Percentiles rank a stretch among this genome's conserved stretches.
Evolutionary conservation across 2,329 filamentous ascomycete genomes (phyloP).

Genomic region (Cadophora luteo-olivacea): DNA sequence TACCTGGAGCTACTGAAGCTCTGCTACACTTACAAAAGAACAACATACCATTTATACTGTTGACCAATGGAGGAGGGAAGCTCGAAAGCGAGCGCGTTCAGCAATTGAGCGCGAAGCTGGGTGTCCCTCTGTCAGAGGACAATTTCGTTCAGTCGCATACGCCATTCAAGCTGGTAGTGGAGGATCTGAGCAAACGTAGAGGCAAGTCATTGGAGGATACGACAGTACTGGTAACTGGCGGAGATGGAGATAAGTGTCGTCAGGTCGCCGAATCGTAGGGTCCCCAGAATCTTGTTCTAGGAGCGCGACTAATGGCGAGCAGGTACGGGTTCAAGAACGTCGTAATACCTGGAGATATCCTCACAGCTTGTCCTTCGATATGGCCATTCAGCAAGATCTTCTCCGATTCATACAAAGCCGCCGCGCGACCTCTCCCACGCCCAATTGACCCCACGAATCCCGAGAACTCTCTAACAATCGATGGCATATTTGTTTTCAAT

Average conservation of each 20-base stretch:
- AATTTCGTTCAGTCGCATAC: conserved; percentile 92
- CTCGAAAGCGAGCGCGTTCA: conserved; percentile 75
- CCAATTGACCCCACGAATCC: conserved; percentile 52
- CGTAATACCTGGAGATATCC: conserved; percentile 84
- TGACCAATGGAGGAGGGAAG: conserved; percentile 95
- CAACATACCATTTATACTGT: conserved; percentile 86
- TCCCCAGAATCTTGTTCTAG: background rate
- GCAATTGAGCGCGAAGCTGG: conserved; percentile 71
- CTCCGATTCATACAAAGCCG: conserved; percentile 63
- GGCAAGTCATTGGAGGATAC: conserved; percentile 58
- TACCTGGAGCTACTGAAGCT: conserved; percentile 78
- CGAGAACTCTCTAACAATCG: conserved; percentile 70
- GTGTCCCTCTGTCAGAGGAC: conserved; percentile 66
- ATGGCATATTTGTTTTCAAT: conserved; percentile 93
- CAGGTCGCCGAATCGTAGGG: conserved; percentile 68
- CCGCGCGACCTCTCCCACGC: conserved; percentile 63
- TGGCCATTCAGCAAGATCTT: conserved; percentile 83
- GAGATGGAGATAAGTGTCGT: conserved; percentile 45
- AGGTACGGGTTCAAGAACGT: conserved; percentile 81
- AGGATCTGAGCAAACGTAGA: conserved; percentile 50
- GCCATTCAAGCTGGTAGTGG: conserved; percentile 76
- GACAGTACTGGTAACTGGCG: conserved; percentile 78
- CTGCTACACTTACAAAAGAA: conserved; percentile 75
- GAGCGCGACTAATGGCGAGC: background rate
- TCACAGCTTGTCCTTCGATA: conserved; percentile 72